Evolutionary conservation across 352 stramenopile species (phyloP).

Genomic region (Phytopythium litorale): DNA sequence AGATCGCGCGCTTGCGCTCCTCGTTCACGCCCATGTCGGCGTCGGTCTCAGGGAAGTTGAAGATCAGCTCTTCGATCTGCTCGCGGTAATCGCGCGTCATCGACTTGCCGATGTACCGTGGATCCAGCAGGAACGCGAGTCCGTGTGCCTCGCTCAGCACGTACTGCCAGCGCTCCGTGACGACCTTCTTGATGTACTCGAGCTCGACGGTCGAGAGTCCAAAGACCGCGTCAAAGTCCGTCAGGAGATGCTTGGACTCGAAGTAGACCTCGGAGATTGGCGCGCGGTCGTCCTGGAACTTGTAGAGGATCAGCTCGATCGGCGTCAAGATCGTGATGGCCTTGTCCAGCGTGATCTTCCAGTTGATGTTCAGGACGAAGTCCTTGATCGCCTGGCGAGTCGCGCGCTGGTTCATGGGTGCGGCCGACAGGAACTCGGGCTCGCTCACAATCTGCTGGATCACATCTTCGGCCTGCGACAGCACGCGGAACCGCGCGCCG

Average conservation of each 20-base stretch:
- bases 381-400: constrained; percentile 66
- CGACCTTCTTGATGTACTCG: constrained; percentile 82
- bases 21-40: constrained; percentile 60
- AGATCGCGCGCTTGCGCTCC: constrained; percentile 64
- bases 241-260: constrained; percentile 72
- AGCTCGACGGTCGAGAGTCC: constrained; percentile 60
- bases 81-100: constrained; percentile 81
- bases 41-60: constrained; percentile 74
- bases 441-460: constrained; percentile 75
- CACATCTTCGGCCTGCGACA: constrained; percentile 63
- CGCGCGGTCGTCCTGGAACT: constrained; percentile 79
- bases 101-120: constrained; percentile 78
- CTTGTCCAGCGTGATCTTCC: constrained; percentile 79
- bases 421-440: constrained; percentile 43
- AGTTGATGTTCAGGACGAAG: constrained; percentile 69
- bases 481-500: constrained; percentile 58
- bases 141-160: constrained; percentile 73
- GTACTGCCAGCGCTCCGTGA: constrained; percentile 72
- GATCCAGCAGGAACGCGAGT: constrained; percentile 70
- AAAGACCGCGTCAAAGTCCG: constrained; percentile 75
- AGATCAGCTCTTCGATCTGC: constrained; percentile 82
- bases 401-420: constrained; percentile 43
- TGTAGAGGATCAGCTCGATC: constrained; percentile 79
- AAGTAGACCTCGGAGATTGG: constrained; percentile 84
- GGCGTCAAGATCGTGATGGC: constrained; percentile 73